These are phyloP conservation scores for Fusarium sterilihyphosum DNA, from an alignment of 2,329 filamentous ascomycete species.

Conservation along the genomic window DNA sequence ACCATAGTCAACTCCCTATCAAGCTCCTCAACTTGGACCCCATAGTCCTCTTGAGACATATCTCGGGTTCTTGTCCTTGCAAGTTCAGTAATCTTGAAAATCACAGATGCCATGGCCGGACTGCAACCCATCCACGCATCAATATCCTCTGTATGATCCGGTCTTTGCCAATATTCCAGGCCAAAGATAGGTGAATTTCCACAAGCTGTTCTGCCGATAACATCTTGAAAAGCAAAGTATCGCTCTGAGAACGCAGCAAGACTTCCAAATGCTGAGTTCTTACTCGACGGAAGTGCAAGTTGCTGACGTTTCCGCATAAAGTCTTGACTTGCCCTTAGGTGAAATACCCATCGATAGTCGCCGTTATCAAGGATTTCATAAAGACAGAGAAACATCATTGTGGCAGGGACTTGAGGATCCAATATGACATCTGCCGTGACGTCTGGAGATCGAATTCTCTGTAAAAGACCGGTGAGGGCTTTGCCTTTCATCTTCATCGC, in stretches of 20 bases:
- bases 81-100: constrained; percentile 59
- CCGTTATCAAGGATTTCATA: constrained; percentile 40
- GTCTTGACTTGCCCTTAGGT: constrained; percentile 58
- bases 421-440: constrained; percentile 25
- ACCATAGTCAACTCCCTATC: constrained; percentile 1
- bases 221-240: constrained; percentile 62
- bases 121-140: constrained; percentile 62
- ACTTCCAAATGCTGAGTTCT: neutral
- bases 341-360: constrained; percentile 55
- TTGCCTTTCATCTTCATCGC: constrained; percentile 38
- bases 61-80: constrained; percentile 46
- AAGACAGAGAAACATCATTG: constrained; percentile 41
- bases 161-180: constrained; percentile 56
- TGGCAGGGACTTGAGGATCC: constrained; percentile 33
- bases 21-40: neutral
- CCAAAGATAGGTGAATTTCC: constrained; percentile 58
- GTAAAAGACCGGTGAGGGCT: neutral
- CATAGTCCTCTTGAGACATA: neutral
- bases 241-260: constrained; percentile 51
- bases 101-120: constrained; percentile 55
- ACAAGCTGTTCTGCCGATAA: constrained; percentile 61
- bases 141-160: constrained; percentile 15
- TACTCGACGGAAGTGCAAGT: constrained; percentile 25
- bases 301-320: constrained; percentile 53
- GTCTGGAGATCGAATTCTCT: constrained; percentile 18